Base-by-base conservation (phyloP, 2,329 filamentous ascomycete genomes). In the Colletotrichum sojae region DNA sequence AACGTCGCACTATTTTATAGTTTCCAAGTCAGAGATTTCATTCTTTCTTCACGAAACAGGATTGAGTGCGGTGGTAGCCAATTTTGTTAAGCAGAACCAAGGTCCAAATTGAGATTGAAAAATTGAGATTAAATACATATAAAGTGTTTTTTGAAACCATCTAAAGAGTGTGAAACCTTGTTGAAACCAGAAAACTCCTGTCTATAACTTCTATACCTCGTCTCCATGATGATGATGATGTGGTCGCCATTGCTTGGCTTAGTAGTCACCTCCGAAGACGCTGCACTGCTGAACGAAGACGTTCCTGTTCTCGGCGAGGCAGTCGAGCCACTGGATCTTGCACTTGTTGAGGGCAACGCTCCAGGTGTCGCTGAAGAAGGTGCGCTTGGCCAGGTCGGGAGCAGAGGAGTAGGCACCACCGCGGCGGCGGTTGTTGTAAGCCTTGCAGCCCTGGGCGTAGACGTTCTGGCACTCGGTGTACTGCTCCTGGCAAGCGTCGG, bases 401-500 rank as follows among this genome's bases (percentile, higher is more conserved):
- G 69, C 63, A 27, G 59, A 59, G 6, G 68, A 62, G 51, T 63
- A 72, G n/a, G 36, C 31, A n/a, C 36, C 64, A 31, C 62, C 62
- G n/a, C 64, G 51, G 45, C 69, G 68, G 43, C 69, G 60, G 57
- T 64, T 68, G 68, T 74, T 76, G 62, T 73, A 72, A 9, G 69
- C 64, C 73, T 80, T 79, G 79, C 86, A 88, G 49, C 83, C 81
- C 76, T 85, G 75, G 65, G 83, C 84, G 73, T 89, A 89, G 46
- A 83, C 82, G 48, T 75, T 76, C 25, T 81, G 73, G 75, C 86
- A 89, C 62, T 83, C 76, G 43, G 83, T 74, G 75, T 83, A 86
- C 79, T 89, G 87, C 59, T 80, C 78, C 77, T 84, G 81, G 80
- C 87, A 89, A 36, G 87, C 86, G 71, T 86, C 85, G 59, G 78